Base-by-base conservation (phyloP, 352 stramenopile species). In the Thraustochytrium striatum region DNA sequence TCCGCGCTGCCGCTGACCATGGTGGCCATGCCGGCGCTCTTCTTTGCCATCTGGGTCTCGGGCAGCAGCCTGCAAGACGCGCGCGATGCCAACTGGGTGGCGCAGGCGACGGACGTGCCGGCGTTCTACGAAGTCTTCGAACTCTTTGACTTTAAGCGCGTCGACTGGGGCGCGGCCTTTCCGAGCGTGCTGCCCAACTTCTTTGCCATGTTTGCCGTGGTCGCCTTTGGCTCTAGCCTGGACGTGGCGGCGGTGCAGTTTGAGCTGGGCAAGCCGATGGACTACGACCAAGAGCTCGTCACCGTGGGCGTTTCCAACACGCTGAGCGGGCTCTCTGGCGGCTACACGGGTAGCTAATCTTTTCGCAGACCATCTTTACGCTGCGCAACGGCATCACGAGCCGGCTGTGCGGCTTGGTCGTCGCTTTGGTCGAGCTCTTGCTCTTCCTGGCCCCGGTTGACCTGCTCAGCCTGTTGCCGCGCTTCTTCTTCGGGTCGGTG, bases 261-360 rank as follows among this genome's bases (percentile, higher is more conserved):
- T 84, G 94, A 98, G 85, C 90, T 98, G 86, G 93, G 93, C 55
- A 85, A 87, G 35, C 91, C 92, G 30, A 87, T 99, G 1, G 87
- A 97, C 81, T 97, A 98, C 86, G 96, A 98, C 85, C 86, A 95
- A 79, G 94, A 98, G 82, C 84, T 96, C 11, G 82, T 87, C 50
- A 95, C 89, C 33, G 94, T 99, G 13, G 96, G 96, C 2, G 93
- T 96, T 82, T 97, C 90, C 39, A 99, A 99, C 85, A 44, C 98
- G 16, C 84, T 98, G 3, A 97, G 89, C 59, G 96, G 96, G 0
- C 25, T 98, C 41, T 89, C 93, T 0, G 95, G 96, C 33, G 96
- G 96, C 58, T 99, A 98, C 87, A 98, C 95, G 11, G 96, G 96
- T 7, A 97, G 89, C 32, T 99, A 99, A 99, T 99, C 79, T 99